These are phyloP conservation scores for Cutaneotrichosporon mucoides DNA, from an alignment of 1,284 basidiomycete species.

Conservation along the genomic window DNA sequence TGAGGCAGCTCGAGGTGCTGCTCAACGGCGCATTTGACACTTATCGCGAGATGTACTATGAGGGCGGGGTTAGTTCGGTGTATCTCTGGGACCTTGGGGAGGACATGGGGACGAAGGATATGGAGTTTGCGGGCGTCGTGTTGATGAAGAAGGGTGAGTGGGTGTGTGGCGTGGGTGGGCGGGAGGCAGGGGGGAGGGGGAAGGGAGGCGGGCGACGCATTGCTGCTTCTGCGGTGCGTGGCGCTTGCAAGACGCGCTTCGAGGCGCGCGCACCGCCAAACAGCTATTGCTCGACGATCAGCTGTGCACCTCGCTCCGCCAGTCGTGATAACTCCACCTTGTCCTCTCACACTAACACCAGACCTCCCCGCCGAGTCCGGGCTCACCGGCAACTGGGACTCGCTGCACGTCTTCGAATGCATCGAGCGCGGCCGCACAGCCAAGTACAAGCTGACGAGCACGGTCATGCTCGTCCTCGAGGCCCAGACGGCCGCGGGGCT, in stretches of 20 bases:
- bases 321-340: too few species aligned
- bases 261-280: too few species aligned
- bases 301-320: too few species aligned
- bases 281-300: too few species aligned
- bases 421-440: slow-evolving; percentile 83
- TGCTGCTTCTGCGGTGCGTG: too few species aligned
- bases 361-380: slow-evolving; percentile 17
- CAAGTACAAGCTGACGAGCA: slow-evolving; percentile 95
- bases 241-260: too few species aligned
- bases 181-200: too few species aligned
- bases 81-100: slow-evolving; percentile 99
- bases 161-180: not conserved
- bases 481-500: slow-evolving; percentile 53
- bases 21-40: slow-evolving; percentile 97
- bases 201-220: too few species aligned
- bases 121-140: slow-evolving; percentile 86
- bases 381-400: slow-evolving; percentile 72
- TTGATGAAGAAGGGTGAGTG: slow-evolving; percentile 88
- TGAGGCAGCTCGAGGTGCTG: slow-evolving; percentile 85
- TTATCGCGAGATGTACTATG: slow-evolving; percentile 97
- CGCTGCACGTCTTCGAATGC: slow-evolving; percentile 96
- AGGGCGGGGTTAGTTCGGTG: slow-evolving; percentile 94
- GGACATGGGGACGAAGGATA: slow-evolving; percentile 52
- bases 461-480: slow-evolving; percentile 91
- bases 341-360: slow-evolving; percentile 4